Percentiles rank a stretch among this genome's conserved stretches.
phyloP scores from a whole-genome alignment of 2,329 filamentous ascomycete genomes.

The Arthrobotrys sphaeroides region DNA sequence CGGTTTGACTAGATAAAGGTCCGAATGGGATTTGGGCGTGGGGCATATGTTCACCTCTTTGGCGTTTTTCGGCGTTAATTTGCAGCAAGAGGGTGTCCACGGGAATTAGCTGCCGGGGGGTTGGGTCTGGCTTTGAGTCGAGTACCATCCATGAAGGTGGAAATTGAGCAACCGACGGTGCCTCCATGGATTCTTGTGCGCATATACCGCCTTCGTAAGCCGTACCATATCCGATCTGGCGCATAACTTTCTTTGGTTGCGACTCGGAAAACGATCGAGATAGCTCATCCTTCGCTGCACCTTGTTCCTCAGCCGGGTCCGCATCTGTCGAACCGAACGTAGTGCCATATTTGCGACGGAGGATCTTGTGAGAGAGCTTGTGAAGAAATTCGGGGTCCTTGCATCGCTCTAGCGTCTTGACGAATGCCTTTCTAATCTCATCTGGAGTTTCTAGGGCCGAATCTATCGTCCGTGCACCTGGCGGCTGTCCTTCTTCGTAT shows the following conservation, averaged over 20 bases:
- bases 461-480: background rate
- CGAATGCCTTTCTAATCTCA: background rate
- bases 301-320: background rate
- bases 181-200: background rate
- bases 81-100: background rate
- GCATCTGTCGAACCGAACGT: background rate
- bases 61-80: background rate
- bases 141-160: background rate
- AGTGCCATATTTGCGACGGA: background rate
- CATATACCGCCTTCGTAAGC: background rate
- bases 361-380: background rate
- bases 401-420: background rate
- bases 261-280: background rate
- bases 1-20: background rate
- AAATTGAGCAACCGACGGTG: background rate
- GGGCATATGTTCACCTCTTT: background rate
- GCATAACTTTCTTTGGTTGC: background rate
- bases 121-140: background rate
- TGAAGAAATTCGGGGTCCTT: background rate
- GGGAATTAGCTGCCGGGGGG: background rate
- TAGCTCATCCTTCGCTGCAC: background rate
- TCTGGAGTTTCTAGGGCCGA: background rate
- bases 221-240: background rate
- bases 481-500: background rate
- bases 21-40: constrained; percentile 5